Conservation (phyloP, 75 land plant genomes). For the Sequoiadendron giganteum region DNA sequence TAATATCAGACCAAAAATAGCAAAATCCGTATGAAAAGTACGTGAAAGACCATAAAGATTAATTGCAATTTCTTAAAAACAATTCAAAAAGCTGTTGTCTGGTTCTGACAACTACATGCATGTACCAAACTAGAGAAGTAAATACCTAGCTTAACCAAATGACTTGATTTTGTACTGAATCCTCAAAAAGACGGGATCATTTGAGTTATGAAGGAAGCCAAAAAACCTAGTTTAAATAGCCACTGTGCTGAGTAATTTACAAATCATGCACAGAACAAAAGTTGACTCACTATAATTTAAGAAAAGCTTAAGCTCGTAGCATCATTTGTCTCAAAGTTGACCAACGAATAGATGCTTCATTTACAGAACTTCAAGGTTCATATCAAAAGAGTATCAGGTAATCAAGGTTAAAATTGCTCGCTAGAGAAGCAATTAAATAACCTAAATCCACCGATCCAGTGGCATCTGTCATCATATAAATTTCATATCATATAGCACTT, state of each 20-base stretch:
- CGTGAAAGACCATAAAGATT: background rate
- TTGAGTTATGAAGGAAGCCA: background rate
- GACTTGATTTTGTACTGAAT: background rate
- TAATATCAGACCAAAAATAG: background rate
- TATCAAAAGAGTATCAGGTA: background rate
- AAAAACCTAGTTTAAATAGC: background rate
- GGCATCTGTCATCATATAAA: background rate
- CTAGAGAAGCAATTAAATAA: background rate
- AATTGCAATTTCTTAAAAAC: background rate
- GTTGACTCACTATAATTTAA: background rate
- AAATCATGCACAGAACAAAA: background rate
- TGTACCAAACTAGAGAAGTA: background rate
- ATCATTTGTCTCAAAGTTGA: too few species aligned
- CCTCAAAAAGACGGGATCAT: background rate
- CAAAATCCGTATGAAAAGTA: background rate
- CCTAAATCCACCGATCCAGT: background rate
- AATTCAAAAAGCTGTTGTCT: background rate
- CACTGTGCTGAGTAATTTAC: background rate
- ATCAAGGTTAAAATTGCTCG: background rate
- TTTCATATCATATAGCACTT: background rate
- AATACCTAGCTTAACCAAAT: background rate
- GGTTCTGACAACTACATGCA: background rate
- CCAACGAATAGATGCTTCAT: background rate
- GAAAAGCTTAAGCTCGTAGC: too few species aligned
- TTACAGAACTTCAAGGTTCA: background rate